Base-by-base conservation (phyloP, 352 stramenopile species). In the Hyphochytrium catenoides region DNA sequence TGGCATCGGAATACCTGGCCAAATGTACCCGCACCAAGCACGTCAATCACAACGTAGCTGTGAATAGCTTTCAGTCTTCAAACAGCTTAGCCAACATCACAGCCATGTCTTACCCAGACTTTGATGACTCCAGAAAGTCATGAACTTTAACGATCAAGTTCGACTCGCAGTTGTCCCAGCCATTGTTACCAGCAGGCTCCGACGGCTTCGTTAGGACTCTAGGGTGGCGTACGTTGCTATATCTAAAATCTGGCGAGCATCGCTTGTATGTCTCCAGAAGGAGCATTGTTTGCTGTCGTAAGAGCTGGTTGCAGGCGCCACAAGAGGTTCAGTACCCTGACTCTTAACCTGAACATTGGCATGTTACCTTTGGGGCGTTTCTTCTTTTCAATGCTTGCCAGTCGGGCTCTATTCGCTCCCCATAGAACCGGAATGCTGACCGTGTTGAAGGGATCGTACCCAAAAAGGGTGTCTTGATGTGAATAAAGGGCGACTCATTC, bases 21-120 rank as follows among this genome's bases (percentile, higher is more conserved):
- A 54, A 98, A 98, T 1, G 88, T 95, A 2, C 91, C 91, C 41
- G 90, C 88, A 2, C 91, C 91, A 31, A 98, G 88, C 24, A 69
- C 52, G 35, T 85, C 74, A 28, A 93, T 68, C 22, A 98, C 69
- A 41, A 85, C 62, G 53, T 96, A 98, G 1, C 84, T 73, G 31
- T 79, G 14, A 18, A 5, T n/a, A 1, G 4, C 25, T 9, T 19
- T 20, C 36, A n/a, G 14, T 26, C 16, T 14, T 11, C 19, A n/a
- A n/a, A n/a, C n/a, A n/a, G n/a, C n/a, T n/a, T n/a, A n/a, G n/a
- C n/a, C n/a, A n/a, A n/a, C n/a, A n/a, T n/a, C n/a, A n/a, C n/a
- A n/a, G n/a, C n/a, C n/a, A n/a, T n/a, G n/a, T n/a, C n/a, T n/a
- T n/a, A n/a, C n/a, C n/a, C n/a, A n/a, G n/a, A n/a, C n/a, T 26